A percentile compares a stretch with the other conserved stretches of the same genome.
phyloP scores from a whole-genome alignment of 2,329 filamentous ascomycete genomes.

The Cercospora berteroae region DNA sequence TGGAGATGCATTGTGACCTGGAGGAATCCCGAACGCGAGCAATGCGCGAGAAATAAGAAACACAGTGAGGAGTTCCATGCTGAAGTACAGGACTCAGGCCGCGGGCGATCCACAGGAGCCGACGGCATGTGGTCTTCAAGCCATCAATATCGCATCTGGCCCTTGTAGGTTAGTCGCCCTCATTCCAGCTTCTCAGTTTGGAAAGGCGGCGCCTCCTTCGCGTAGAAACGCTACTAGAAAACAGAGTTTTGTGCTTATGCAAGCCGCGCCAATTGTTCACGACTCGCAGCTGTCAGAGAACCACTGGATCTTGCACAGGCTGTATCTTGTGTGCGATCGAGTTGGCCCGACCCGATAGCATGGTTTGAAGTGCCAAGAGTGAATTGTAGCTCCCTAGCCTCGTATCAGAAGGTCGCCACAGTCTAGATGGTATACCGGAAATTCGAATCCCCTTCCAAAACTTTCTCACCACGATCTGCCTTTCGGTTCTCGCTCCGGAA shows the following conservation, averaged over 20 bases:
- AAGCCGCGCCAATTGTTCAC: neutral
- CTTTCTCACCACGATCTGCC: conserved; percentile 42
- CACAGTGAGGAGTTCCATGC: neutral
- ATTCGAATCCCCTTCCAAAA: conserved; percentile 35
- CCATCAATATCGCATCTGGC: neutral
- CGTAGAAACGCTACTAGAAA: neutral
- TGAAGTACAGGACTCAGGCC: neutral
- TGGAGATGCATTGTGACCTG: neutral
- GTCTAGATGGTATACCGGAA: conserved; percentile 28
- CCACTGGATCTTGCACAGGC: neutral
- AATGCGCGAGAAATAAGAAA: neutral
- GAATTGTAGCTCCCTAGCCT: neutral
- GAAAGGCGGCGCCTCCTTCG: neutral
- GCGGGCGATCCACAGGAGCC: neutral
- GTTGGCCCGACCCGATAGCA: neutral
- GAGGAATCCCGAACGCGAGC: neutral
- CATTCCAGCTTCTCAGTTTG: neutral
- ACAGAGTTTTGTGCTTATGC: neutral
- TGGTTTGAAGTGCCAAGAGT: neutral
- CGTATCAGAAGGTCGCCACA: neutral
- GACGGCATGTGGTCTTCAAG: neutral
- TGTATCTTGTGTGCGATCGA: neutral
- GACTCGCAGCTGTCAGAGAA: neutral
- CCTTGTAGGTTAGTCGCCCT: neutral
- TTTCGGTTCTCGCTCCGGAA: conserved; percentile 40